Conservation (phyloP, 2,329 filamentous ascomycete genomes). For the Penicillium vulpinum region DNA sequence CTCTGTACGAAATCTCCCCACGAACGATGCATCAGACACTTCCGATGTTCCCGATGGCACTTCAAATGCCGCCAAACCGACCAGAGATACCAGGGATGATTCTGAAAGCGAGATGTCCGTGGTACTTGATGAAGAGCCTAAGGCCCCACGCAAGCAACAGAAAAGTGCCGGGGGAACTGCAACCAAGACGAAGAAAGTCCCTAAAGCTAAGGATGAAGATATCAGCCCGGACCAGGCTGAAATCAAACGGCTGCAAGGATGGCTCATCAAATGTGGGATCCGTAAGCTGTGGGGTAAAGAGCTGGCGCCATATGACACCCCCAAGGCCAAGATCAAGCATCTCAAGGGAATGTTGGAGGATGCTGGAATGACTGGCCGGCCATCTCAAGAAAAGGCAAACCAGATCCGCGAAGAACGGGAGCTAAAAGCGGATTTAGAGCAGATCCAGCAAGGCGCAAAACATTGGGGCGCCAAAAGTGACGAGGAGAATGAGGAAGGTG, state of each 20-base stretch:
- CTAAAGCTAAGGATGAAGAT: constrained; percentile 49
- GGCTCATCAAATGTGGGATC: constrained; percentile 85
- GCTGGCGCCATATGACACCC: constrained; percentile 71
- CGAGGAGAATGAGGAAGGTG: constrained; percentile 43
- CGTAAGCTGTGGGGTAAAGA: constrained; percentile 90
- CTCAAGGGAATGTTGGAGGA: constrained; percentile 76
- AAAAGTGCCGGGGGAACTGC: constrained; percentile 30
- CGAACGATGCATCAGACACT: constrained; percentile 1
- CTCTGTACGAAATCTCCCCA: constrained; percentile 1
- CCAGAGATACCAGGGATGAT: constrained; percentile 46
- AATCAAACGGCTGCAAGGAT: constrained; percentile 83
- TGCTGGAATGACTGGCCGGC: constrained; percentile 83
- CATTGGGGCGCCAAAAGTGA: constrained; percentile 66
- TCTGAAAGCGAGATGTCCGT: constrained; percentile 69
- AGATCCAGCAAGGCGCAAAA: constrained; percentile 76
- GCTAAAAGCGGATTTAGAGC: constrained; percentile 78
- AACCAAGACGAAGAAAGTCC: constrained; percentile 36
- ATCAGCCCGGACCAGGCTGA: constrained; percentile 68
- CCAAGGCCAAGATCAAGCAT: constrained; percentile 78
- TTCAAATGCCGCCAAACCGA: constrained; percentile 12
- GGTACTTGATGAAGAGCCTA: constrained; percentile 72
- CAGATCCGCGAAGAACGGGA: constrained; percentile 88
- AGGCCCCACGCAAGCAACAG: constrained; percentile 56
- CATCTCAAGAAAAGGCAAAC: constrained; percentile 77
- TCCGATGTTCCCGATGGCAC: constrained; percentile 18